Evolutionary conservation across 108 stramenopile genomes (phyloP).

Genomic region (Pseudonitzschia multiseries): DNA sequence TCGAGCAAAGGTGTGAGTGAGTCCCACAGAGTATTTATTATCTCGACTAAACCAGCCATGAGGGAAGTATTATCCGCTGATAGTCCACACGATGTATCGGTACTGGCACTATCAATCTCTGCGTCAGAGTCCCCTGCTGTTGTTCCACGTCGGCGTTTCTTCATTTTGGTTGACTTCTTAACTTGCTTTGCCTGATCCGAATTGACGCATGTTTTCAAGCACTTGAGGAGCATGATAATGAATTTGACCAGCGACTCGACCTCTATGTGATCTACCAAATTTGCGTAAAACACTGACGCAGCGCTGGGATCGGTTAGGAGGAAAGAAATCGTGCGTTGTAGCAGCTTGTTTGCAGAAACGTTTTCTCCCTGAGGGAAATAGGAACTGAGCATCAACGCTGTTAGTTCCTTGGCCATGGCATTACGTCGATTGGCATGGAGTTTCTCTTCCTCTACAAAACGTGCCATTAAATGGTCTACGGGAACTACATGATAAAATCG

Average conservation of each 20-base stretch:
- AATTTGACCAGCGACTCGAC: constrained; percentile 81
- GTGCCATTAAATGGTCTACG: constrained; percentile 77
- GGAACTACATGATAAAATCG: constrained; percentile 94
- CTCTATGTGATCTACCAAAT: constrained; percentile 59
- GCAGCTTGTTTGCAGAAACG: constrained; percentile 66
- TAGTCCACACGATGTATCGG: constrained; percentile 10
- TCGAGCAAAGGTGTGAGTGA: constrained; percentile 39
- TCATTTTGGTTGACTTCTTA: background rate
- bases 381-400: constrained; percentile 82
- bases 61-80: constrained; percentile 46
- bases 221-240: constrained; percentile 76
- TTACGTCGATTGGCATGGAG: constrained; percentile 47
- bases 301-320: constrained; percentile 72
- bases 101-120: constrained; percentile 10
- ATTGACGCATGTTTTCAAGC: constrained; percentile 50
- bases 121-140: constrained; percentile 29
- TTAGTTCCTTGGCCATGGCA: constrained; percentile 65
- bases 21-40: constrained; percentile 62
- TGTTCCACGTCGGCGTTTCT: constrained; percentile 27
- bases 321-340: constrained; percentile 76
- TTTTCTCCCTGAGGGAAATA: constrained; percentile 84
- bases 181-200: constrained; percentile 37
- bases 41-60: constrained; percentile 70
- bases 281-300: constrained; percentile 83
- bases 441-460: constrained; percentile 70